These are phyloP conservation scores for Stemphylium vesicarium DNA, from an alignment of 2,329 filamentous ascomycete species.

Conservation along the genomic window DNA sequence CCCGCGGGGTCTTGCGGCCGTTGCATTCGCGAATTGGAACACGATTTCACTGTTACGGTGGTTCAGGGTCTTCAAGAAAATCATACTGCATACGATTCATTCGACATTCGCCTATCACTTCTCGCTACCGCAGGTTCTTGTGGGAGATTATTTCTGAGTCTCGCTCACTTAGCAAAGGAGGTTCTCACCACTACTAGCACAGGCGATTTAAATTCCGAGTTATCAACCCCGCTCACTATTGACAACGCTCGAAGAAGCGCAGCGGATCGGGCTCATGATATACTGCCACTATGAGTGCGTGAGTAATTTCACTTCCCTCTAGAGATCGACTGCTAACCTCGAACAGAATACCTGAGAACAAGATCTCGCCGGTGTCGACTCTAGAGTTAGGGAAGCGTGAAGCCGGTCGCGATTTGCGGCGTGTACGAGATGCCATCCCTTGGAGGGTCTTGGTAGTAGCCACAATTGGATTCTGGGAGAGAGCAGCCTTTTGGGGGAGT, in stretches of 20 bases:
- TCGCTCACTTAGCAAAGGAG: not conserved
- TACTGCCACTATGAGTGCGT: constrained; percentile 2
- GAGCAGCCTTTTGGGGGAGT: constrained; percentile 38
- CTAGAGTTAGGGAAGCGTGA: not conserved
- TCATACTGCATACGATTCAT: not conserved
- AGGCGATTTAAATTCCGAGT: too few relatives aligned
- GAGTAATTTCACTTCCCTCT: not conserved
- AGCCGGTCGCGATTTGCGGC: constrained; percentile 18
- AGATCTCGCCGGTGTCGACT: constrained; percentile 12
- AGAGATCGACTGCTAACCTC: not conserved
- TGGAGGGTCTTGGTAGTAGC: constrained; percentile 34
- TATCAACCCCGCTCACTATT: too few relatives aligned
- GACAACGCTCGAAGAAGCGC: not conserved
- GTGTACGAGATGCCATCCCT: constrained; percentile 32
- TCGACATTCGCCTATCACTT: not conserved
- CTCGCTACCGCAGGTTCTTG: not conserved
- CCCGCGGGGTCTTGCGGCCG: not conserved
- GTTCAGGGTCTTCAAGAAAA: not conserved
- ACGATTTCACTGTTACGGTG: constrained; percentile 7
- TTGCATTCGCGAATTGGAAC: not conserved
- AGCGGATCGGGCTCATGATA: not conserved
- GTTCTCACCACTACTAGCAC: not conserved
- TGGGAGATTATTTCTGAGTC: too few relatives aligned
- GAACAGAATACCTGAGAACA: constrained; percentile 1
- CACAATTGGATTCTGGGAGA: constrained; percentile 34